A percentile compares a stretch with the other conserved stretches of the same genome.
These are phyloP conservation scores for Apiotrichum laibachii DNA, from an alignment of 1,284 basidiomycete genomes.

Conservation along the genomic window DNA sequence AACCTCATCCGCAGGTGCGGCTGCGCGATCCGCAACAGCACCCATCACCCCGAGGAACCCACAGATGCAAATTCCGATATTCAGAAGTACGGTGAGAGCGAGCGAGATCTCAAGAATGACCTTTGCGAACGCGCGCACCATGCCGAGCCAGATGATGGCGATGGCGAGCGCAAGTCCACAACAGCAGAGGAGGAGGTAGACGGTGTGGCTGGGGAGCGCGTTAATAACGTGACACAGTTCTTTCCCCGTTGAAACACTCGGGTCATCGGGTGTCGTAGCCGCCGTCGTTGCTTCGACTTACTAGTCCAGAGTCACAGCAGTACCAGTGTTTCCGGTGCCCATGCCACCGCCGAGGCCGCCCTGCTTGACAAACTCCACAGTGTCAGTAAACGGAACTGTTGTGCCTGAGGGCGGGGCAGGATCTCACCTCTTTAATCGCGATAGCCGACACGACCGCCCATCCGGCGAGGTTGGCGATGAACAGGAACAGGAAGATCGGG, in stretches of 20 bases:
- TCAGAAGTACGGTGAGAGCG: constrained; percentile 65
- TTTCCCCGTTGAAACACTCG: too few species aligned
- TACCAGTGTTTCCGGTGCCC: constrained; percentile 40
- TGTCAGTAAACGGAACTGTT: too few species aligned
- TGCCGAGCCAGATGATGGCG: constrained; percentile 39
- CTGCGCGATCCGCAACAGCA: too few species aligned
- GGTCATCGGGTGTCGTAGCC: too few species aligned
- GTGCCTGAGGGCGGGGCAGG: too few species aligned
- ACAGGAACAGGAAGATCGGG: constrained; percentile 66
- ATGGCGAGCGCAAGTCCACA: constrained; percentile 63
- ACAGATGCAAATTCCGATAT: constrained; percentile 58
- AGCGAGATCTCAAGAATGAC: constrained; percentile 77
- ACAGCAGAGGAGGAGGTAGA: constrained; percentile 67
- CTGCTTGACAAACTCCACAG: constrained; percentile 63
- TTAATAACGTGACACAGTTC: too few species aligned
- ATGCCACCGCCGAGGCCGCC: constrained; percentile 58
- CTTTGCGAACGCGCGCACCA: constrained; percentile 68
- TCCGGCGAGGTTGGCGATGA: constrained; percentile 66
- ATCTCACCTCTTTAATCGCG: too few species aligned
- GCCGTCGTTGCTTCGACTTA: constrained; percentile 13
- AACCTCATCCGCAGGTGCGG: too few species aligned
- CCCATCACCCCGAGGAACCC: constrained; percentile 21
- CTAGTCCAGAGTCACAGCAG: constrained; percentile 33
- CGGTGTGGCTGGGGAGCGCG: constrained; percentile 52
- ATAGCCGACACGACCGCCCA: constrained; percentile 67